phyloP scores from a whole-genome alignment of 768 basidiomycete genomes.

The Pleurotus citrinopileatus region DNA sequence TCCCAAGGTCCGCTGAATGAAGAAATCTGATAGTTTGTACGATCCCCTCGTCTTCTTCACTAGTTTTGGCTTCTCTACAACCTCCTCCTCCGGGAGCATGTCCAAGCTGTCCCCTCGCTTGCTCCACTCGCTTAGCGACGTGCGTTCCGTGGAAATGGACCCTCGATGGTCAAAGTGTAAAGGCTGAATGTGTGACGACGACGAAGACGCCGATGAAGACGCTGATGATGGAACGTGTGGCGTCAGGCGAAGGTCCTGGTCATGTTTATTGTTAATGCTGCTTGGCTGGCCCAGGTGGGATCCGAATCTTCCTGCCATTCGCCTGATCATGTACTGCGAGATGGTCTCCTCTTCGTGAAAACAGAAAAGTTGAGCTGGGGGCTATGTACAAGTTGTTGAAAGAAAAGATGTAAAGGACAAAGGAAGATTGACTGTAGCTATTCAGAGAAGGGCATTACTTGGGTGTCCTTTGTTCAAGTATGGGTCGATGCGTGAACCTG shows the following conservation, averaged over 20 bases:
- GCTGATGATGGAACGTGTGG: slow-evolving; percentile 6
- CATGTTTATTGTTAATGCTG: slow-evolving; percentile 1
- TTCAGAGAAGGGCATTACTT: background rate
- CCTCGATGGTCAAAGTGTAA: slow-evolving; percentile 53
- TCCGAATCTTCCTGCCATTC: slow-evolving; percentile 8
- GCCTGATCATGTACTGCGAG: slow-evolving; percentile 5
- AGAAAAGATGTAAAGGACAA: background rate
- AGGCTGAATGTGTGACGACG: background rate
- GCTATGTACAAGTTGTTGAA: background rate
- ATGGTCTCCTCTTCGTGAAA: background rate
- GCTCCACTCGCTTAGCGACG: slow-evolving; percentile 49
- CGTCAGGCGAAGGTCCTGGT: background rate
- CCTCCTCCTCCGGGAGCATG: slow-evolving; percentile 26
- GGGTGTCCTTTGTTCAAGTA: background rate
- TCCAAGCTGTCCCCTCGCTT: slow-evolving; percentile 35
- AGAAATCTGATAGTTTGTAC: slow-evolving; percentile 75
- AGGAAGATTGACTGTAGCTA: background rate
- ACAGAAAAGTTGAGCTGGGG: background rate
- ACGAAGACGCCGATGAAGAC: background rate
- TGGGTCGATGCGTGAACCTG: background rate
- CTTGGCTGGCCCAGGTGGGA: slow-evolving; percentile 6
- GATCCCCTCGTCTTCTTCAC: slow-evolving; percentile 55
- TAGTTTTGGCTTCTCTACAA: slow-evolving; percentile 23
- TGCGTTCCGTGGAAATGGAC: slow-evolving; percentile 68
- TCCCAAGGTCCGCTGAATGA: slow-evolving; percentile 80